Evolutionary conservation across 192 early-diverging fungal species (phyloP), one percentile per base, ranked within the genome.

Genomic region (Coemansia sp.): DNA sequence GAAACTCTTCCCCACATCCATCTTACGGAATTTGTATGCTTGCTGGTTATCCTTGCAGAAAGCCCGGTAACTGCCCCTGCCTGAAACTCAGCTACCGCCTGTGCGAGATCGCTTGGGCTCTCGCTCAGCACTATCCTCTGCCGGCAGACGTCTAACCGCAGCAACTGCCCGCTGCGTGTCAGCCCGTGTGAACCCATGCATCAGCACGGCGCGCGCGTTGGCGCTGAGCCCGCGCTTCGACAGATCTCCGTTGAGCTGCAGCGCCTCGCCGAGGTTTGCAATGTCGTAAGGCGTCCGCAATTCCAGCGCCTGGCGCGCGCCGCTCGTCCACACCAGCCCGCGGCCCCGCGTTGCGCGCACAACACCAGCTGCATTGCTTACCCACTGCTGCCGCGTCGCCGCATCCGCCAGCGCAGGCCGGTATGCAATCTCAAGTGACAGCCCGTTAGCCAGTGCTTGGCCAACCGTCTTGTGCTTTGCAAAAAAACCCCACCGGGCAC

Each of bases 381-480:
- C 75, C 80, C 80, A 82, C 61, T 82, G 80, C 63, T 75, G 75
- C 33, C 80, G 64, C 31, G 61, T 61, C 3, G 52, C 8, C 9
- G 71, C 24, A 46, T 71, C 80, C 1, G 50, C 36, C 36, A 82
- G 68, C 27, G 75, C 74, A 3, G 61, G 68, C 17, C 27, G 50
- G 46, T 78, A 82, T 27, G 68, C 29, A 3, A 82, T 60, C 54
- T 82, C 80, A 4, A 82, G 58, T 21, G 68, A 33, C 36, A 70
- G 50, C 36, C 71, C 71, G 23, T 31, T 54, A 9, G 71, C 61
- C 39, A 82, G 68, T 54, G 71, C 80, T 56, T 78, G 80, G 20
- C 71, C 63, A 17, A 72, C 71, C 2, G 64, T 64, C 71, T 82
- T 82, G 58, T 74, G 74, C 63, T 82, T 82, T 23, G 68, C 75